Base-by-base conservation (phyloP, 805 yeast genomes). In the Ogataea methanolica region DNA sequence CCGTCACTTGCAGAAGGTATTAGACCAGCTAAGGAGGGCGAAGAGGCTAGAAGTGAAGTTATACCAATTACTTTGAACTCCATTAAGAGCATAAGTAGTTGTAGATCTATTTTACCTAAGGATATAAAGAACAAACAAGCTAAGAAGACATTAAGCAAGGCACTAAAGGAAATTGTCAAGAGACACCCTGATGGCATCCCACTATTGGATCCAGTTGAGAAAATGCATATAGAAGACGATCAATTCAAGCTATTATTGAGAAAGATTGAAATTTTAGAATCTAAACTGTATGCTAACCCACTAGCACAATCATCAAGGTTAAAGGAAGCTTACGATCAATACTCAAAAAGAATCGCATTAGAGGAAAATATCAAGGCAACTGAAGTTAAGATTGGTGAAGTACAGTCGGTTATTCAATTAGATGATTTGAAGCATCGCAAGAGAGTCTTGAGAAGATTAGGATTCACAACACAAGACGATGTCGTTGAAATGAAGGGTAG, bases 401-500 rank as follows among this genome's bases (percentile, higher is more conserved):
- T 96, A 0, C 90, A 88, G 62, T 86, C 97, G 0, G 90, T 94
- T 16, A 83, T 92, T 56, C 99, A 94, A 67, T 72, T 94, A 61
- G 98, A 94, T 63, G 98, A 94, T 65, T 75, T 94, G 61, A 89
- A 87, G 65, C 88, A 88, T 62, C 84, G 99, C 59, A 92, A 90
- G 66, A 78, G 98, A 59, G 98, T 95, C 1, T 72, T 94, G 57
- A 82, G 98, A 66, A 81, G 97, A 61, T 76, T 94, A 36, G 97
- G 94, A 0, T 94, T 94, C 70, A 84, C 91, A 37, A 84, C 95
- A 2, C 83, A 82, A 45, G 77, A 80, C 53, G 99, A 94, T 66
- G 84, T 94, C 51, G 95, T 94, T 53, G 97, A 94, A 65, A 75
- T 94, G 59, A 94, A 94, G 68, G 99, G 99, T 47, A 80, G 98